Evolutionary conservation across 768 basidiomycete genomes (phyloP), one percentile per base, ranked within the genome.

Genomic region (Pisolithus marmoratus): DNA sequence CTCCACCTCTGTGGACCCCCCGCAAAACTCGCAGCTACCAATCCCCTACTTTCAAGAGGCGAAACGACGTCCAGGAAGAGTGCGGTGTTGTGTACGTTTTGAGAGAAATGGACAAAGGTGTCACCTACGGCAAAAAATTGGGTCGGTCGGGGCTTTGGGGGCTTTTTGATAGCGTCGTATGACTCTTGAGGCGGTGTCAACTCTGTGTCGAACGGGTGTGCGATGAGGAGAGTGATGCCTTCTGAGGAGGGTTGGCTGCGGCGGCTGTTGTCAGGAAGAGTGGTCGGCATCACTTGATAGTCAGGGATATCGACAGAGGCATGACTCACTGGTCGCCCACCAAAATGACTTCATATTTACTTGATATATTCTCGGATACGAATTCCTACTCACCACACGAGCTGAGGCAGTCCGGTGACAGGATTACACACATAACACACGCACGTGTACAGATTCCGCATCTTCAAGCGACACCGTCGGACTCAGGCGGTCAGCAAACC

Each of bases 241-340:
- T 55, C 51, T 19, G 65, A 53, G 15, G 29, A 58, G 46, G 37
- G 23, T 47, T 23, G 22, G 23, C 74, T 75, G 37, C 84, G 78
- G 17, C 84, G 80, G 56, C 84, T 82, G 63, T 36, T 22, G 5
- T 14, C 45, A 37, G 44, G 20, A 43, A n/a, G 50, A 27, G 29
- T 46, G 29, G n/a, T 31, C 41, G 53, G 8, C 56, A 34, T 17
- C 36, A 38, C n/a, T 11, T 19, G 42, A 20, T 26, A 17, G 24
- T 37, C 20, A n/a, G 7, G 51, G n/a, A n/a, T 5, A 15, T 34
- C 14, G 34, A 34, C 15, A 34, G 12, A 34, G 14, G 12, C 12
- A 14, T 34, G 12, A 34, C 84, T 62, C 60, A 86, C 84, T 83
- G 81, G 65, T 72, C 72, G 9, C 83, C 84, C 0, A 72, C 72